These are phyloP conservation scores for Tephrocybe rancida DNA, from an alignment of 768 basidiomycete genomes.

Conservation along the genomic window DNA sequence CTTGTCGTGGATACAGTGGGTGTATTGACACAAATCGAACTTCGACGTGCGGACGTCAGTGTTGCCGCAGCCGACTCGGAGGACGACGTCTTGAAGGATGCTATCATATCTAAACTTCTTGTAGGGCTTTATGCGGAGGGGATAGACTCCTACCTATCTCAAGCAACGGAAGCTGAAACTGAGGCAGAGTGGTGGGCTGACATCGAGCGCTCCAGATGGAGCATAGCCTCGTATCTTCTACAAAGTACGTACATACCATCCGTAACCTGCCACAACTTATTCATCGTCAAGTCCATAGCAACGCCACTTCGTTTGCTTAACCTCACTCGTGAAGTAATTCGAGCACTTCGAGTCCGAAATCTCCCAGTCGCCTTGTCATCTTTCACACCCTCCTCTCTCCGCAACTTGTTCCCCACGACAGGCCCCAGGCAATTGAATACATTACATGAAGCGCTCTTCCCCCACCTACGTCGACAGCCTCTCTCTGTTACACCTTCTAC, in stretches of 20 bases:
- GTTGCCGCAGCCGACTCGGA: conserved; percentile 26
- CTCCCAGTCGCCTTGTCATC: conserved; percentile 47
- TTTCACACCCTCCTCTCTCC: conserved; percentile 50
- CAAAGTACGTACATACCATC: conserved; percentile 61
- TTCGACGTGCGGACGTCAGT: conserved; percentile 9
- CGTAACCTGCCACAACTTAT: background rate
- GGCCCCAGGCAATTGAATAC: conserved; percentile 47
- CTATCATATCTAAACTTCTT: conserved; percentile 50
- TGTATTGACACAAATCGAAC: conserved; percentile 29
- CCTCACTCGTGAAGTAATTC: conserved; percentile 39
- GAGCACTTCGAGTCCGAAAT: conserved; percentile 42
- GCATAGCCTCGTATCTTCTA: conserved; percentile 66
- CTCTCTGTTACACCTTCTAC: conserved; percentile 21
- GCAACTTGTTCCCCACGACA: conserved; percentile 47
- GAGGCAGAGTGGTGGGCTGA: conserved; percentile 89
- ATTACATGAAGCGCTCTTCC: conserved; percentile 66
- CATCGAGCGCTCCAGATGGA: conserved; percentile 59
- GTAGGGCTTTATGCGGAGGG: conserved; percentile 66
- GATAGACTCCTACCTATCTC: conserved; percentile 62
- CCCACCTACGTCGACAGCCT: conserved; percentile 41
- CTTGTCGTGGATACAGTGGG: conserved; percentile 27
- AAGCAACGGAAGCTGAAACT: conserved; percentile 70
- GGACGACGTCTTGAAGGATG: conserved; percentile 40
- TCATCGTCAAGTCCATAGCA: conserved; percentile 33
- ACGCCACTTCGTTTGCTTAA: conserved; percentile 44